phyloP scores from a whole-genome alignment of 2,329 filamentous ascomycete species.

The Trichoderma citrinoviride region DNA sequence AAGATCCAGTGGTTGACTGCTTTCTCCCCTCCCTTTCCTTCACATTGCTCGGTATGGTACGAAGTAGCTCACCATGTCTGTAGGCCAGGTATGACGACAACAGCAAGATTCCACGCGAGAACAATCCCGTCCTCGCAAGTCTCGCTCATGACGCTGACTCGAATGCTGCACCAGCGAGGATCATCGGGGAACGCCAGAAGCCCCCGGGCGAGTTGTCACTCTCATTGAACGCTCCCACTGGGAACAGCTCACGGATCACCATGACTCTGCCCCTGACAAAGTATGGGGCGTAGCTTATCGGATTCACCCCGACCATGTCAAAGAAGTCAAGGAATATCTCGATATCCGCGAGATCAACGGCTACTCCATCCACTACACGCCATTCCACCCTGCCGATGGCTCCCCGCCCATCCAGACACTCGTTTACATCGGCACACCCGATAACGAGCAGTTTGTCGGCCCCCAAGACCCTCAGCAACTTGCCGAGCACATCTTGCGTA shows the following conservation, averaged over 20 bases:
- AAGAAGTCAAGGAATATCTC: constrained; percentile 82
- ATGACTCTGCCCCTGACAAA: constrained; percentile 57
- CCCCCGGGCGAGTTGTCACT: constrained; percentile 88
- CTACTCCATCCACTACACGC: constrained; percentile 88
- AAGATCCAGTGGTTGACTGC: background rate
- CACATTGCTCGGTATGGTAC: background rate
- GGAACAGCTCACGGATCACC: constrained; percentile 69
- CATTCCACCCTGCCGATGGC: constrained; percentile 61
- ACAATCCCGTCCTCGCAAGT: background rate
- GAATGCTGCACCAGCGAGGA: constrained; percentile 65
- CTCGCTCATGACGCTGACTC: background rate
- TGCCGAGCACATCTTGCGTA: constrained; percentile 75
- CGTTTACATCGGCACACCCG: constrained; percentile 91
- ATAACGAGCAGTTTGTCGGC: constrained; percentile 88
- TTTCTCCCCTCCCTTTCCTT: constrained; percentile 32
- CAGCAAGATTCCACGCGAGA: background rate
- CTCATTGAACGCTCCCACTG: constrained; percentile 83
- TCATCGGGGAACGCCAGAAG: constrained; percentile 85
- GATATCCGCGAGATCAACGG: constrained; percentile 98
- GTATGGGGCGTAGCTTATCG: constrained; percentile 96
- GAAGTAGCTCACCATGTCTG: background rate
- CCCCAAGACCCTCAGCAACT: constrained; percentile 75
- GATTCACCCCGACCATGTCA: constrained; percentile 67
- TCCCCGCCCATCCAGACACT: constrained; percentile 53
- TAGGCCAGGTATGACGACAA: constrained; percentile 36